These are phyloP conservation scores for Kurtzmaniella quercitrusa DNA, from an alignment of 1,139 yeast genomes.

Conservation along the genomic window DNA sequence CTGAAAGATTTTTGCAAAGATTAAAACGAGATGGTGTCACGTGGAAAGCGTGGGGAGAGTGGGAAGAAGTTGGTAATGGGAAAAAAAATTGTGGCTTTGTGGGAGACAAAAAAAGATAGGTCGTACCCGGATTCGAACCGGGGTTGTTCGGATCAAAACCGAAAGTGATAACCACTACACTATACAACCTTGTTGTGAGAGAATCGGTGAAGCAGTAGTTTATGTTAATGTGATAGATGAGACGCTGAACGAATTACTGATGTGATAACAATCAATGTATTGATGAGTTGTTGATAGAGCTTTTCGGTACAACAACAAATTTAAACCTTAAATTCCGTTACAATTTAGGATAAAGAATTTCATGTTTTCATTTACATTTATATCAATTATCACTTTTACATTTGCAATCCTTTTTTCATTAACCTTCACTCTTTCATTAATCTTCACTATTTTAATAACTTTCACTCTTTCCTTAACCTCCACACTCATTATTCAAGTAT, in stretches of 20 bases:
- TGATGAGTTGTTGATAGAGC: neutral
- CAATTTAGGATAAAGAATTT: too few relatives aligned
- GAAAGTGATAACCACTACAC: conserved; percentile 51
- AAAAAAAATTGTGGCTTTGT: neutral
- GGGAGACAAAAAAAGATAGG: conserved; percentile 41
- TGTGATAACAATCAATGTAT: neutral
- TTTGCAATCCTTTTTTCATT: too few relatives aligned
- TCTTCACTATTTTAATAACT: too few relatives aligned
- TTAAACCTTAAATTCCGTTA: too few relatives aligned
- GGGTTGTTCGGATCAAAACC: conserved; percentile 76
- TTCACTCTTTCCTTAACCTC: too few relatives aligned
- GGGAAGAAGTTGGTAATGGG: neutral
- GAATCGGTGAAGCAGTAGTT: neutral
- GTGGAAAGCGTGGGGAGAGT: neutral
- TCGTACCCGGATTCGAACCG: conserved; percentile 96
- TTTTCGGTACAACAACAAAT: neutral
- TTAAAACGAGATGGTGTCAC: conserved; percentile 2
- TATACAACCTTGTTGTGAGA: conserved; percentile 30
- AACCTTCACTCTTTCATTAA: too few relatives aligned
- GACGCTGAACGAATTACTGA: neutral
- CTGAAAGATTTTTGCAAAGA: conserved; percentile 2
- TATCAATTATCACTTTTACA: too few relatives aligned
- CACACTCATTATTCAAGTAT: too few relatives aligned
- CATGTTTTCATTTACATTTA: too few relatives aligned
- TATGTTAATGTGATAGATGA: neutral